phyloP scores from a whole-genome alignment of 345 rosid genomes.

The Eucalyptus sideroxylon region DNA sequence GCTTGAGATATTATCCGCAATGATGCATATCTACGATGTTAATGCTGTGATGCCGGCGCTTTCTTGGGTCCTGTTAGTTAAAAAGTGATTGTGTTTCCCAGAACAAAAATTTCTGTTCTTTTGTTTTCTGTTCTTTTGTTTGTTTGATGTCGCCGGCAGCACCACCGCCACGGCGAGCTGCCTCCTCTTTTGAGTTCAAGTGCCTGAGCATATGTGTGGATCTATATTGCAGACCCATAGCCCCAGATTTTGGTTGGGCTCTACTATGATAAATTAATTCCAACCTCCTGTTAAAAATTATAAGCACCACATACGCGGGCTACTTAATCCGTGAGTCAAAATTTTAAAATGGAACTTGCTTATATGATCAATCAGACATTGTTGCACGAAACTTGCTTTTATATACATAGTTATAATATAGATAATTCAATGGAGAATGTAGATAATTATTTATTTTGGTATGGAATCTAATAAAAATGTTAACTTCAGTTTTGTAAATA shows the following conservation, averaged over 20 bases:
- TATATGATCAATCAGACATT: background rate
- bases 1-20: background rate
- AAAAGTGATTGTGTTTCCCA: too few relatives aligned
- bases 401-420: background rate
- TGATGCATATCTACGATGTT: background rate
- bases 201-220: background rate
- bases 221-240: background rate
- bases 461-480: background rate
- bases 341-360: background rate
- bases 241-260: background rate
- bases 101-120: too few relatives aligned
- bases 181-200: background rate
- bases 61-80: background rate
- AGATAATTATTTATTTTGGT: background rate
- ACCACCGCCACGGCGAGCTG: background rate
- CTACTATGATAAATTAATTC: background rate
- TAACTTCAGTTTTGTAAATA: background rate
- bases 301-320: rapidly evolving
- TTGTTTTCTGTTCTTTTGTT: too few relatives aligned
- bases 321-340: background rate
- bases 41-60: background rate
- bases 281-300: background rate
- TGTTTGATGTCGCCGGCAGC: background rate
- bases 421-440: background rate
- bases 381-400: background rate